Percentiles rank a stretch among this genome's conserved stretches.
Evolutionary conservation across 2,329 filamentous ascomycete genomes (phyloP).

Genomic region (Boeremia exigua): DNA sequence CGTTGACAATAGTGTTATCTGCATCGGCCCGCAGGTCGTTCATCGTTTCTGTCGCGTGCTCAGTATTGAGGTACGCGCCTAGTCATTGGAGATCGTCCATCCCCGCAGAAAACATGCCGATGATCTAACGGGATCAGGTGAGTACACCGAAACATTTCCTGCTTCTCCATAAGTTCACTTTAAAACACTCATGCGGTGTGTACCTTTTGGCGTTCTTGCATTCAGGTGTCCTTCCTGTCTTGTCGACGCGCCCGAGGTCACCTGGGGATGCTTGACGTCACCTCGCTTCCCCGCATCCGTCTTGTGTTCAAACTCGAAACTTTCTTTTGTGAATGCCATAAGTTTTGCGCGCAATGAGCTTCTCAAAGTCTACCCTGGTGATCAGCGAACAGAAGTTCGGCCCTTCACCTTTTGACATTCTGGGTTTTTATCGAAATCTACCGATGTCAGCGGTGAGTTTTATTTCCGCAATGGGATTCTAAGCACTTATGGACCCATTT

Average conservation of each 20-base stretch:
- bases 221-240: slow-evolving; percentile 13
- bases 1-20: neutral
- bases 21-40: slow-evolving; percentile 1
- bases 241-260: slow-evolving; percentile 15
- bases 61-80: slow-evolving; percentile 5
- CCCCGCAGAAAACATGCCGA: slow-evolving; percentile 20
- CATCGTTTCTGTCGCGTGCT: slow-evolving; percentile 9
- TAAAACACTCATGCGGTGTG: slow-evolving; percentile 3
- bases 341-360: neutral
- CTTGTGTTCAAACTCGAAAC: neutral
- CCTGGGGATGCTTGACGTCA: slow-evolving; percentile 9
- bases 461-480: slow-evolving; percentile 7
- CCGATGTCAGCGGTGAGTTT: neutral
- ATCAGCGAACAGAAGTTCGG: neutral
- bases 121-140: slow-evolving; percentile 11
- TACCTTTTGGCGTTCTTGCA: slow-evolving; percentile 5
- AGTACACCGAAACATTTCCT: slow-evolving; percentile 16
- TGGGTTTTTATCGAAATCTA: slow-evolving; percentile 1
- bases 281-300: slow-evolving; percentile 13
- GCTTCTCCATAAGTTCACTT: slow-evolving; percentile 10
- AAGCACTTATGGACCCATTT: slow-evolving; percentile 1
- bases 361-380: neutral
- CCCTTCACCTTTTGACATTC: neutral
- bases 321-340: neutral
- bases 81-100: slow-evolving; percentile 20